Conservation (phyloP, 345 rosid species). For the Lepidium africanum region DNA sequence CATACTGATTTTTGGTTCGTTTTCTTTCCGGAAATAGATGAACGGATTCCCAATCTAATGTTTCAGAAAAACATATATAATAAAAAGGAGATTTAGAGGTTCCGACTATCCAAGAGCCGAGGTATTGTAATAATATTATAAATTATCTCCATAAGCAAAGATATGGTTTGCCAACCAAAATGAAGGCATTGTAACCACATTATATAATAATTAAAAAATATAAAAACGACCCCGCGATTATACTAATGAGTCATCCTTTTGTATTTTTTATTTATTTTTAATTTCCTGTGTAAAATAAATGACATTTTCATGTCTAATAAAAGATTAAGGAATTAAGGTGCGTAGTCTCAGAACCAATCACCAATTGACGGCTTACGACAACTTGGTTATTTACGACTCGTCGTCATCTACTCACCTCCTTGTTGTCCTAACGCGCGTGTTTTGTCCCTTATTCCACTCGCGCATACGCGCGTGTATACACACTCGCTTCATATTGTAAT, state of each 20-base stretch:
- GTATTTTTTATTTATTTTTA: background rate
- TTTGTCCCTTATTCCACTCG: constrained; percentile 1
- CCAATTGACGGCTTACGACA: background rate
- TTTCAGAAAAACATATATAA: background rate
- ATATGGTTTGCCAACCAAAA: constrained; percentile 7
- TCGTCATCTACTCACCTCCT: constrained; percentile 14
- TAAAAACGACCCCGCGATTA: background rate
- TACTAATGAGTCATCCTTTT: background rate
- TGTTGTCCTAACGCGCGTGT: constrained; percentile 11
- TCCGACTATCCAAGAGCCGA: background rate
- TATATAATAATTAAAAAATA: background rate
- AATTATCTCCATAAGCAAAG: constrained; percentile 3
- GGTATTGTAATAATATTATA: background rate
- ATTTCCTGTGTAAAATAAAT: background rate
- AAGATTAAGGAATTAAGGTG: background rate
- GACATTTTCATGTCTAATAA: constrained; percentile 7
- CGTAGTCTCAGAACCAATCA: background rate
- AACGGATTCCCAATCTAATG: background rate
- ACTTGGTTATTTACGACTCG: constrained; percentile 6
- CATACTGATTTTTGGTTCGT: background rate
- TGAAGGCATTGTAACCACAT: background rate
- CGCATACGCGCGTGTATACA: background rate
- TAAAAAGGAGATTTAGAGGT: background rate
- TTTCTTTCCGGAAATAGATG: background rate
- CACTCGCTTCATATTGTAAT: background rate